Conservation (phyloP, 2,329 filamentous ascomycete species). For the Pyricularia sp. region DNA sequence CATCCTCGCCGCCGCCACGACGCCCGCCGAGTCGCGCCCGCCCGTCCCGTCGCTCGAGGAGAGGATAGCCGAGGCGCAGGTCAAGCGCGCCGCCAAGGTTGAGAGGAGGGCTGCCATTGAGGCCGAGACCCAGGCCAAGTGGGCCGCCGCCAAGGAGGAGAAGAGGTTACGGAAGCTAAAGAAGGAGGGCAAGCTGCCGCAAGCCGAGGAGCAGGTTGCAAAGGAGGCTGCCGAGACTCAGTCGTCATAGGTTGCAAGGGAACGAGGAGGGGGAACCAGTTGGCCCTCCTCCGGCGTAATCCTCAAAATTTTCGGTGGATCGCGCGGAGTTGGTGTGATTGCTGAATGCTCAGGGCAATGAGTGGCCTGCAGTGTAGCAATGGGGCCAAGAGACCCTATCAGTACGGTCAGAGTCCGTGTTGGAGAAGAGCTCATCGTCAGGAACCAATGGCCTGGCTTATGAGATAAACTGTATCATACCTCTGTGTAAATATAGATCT, state of each 20-base stretch:
- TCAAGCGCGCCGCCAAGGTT: conserved; percentile 47
- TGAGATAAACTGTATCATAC: neutral
- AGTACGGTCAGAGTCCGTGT: neutral
- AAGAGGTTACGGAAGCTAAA: conserved; percentile 1
- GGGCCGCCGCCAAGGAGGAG: conserved; percentile 2
- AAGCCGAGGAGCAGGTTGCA: conserved; percentile 6
- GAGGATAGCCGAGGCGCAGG: conserved; percentile 42
- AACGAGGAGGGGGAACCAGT: neutral
- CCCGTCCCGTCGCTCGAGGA: conserved; percentile 57
- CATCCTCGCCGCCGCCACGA: conserved; percentile 62
- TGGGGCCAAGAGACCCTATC: neutral
- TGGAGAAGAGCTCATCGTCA: neutral
- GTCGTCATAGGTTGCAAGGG: neutral
- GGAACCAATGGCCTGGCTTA: neutral
- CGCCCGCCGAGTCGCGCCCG: conserved; percentile 53
- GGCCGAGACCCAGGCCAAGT: conserved; percentile 10
- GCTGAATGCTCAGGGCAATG: neutral
- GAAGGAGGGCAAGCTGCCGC: neutral
- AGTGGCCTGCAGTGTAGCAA: neutral
- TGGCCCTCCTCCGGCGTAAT: neutral
- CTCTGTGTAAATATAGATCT: neutral
- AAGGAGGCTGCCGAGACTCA: neutral
- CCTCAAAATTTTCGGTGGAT: neutral
- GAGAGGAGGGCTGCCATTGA: conserved; percentile 33
- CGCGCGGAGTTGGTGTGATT: neutral